These are phyloP conservation scores for Tylopilus felleus DNA, from an alignment of 768 basidiomycete genomes.

Conservation along the genomic window DNA sequence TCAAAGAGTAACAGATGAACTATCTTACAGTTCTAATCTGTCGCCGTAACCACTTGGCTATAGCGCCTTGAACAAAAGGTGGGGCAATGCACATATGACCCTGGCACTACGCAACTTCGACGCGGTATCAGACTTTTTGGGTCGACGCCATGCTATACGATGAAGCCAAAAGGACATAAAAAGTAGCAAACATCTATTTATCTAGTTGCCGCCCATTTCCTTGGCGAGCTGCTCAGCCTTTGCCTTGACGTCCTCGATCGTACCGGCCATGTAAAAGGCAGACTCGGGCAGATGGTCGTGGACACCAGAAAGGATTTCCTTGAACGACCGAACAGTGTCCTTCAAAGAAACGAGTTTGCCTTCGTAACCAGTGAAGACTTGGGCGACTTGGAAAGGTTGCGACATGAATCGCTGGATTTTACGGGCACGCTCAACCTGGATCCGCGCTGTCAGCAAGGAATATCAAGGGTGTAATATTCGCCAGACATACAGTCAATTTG, in stretches of 20 bases:
- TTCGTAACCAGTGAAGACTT: conserved; percentile 99
- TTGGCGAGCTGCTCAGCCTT: conserved; percentile 98
- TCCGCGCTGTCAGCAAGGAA: conserved; percentile 5
- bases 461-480: background rate
- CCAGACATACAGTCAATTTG: conserved; percentile 66
- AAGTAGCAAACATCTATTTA: conserved; percentile 11
- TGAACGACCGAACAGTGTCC: conserved; percentile 96
- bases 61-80: conserved; percentile 44
- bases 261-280: conserved; percentile 98
- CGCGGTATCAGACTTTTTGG: conserved; percentile 13
- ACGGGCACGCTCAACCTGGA: conserved; percentile 91
- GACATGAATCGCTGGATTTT: conserved; percentile 99
- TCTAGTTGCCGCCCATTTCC: conserved; percentile 66
- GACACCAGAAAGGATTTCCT: conserved; percentile 88
- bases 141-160: conserved; percentile 14
- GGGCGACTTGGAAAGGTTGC: conserved; percentile 99
- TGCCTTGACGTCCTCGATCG: conserved; percentile 93
- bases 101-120: too few species aligned
- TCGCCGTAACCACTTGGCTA: conserved; percentile 81
- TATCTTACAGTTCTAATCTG: conserved; percentile 51
- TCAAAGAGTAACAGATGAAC: conserved; percentile 62
- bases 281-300: conserved; percentile 93
- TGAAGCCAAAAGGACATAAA: background rate
- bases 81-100: too few species aligned
- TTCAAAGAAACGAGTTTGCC: conserved; percentile 95